These are phyloP conservation scores for Magnusiomyces suaveolens DNA, from an alignment of 1,139 yeast species.

Conservation along the genomic window DNA sequence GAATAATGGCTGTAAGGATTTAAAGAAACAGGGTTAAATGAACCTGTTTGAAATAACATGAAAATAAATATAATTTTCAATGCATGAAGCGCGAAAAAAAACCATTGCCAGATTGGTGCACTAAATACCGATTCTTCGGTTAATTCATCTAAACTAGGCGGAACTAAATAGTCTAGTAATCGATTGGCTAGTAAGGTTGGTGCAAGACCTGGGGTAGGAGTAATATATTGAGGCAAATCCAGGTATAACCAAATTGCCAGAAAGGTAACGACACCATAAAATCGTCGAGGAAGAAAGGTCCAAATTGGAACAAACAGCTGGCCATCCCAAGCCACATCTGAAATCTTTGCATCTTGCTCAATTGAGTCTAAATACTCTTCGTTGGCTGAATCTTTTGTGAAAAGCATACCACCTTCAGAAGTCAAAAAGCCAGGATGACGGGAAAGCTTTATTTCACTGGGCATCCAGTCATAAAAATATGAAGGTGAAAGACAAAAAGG, in stretches of 20 bases:
- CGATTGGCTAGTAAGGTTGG: conserved; percentile 54
- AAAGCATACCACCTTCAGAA: conserved; percentile 69
- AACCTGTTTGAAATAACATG: conserved; percentile 53
- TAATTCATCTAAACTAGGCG: conserved; percentile 5
- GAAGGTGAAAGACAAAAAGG: conserved; percentile 77
- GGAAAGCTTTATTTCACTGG: conserved; percentile 60
- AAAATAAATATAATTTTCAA: conserved; percentile 52
- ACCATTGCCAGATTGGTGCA: conserved; percentile 50
- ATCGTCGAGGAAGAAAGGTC: conserved; percentile 47
- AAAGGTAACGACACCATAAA: conserved; percentile 38
- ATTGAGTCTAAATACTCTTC: conserved; percentile 39
- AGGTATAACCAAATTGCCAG: conserved; percentile 78
- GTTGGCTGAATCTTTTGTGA: conserved; percentile 48
- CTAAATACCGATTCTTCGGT: conserved; percentile 18
- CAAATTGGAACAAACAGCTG: conserved; percentile 79
- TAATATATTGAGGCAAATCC: conserved; percentile 77
- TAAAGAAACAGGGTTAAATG: conserved; percentile 61
- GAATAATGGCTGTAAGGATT: conserved; percentile 34
- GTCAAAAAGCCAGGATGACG: conserved; percentile 77
- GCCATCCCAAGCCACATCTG: conserved; percentile 74
- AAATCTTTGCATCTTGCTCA: conserved; percentile 31
- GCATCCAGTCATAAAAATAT: conserved; percentile 55
- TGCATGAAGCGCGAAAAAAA: conserved; percentile 63
- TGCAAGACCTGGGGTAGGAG: conserved; percentile 89
- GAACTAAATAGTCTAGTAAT: conserved; percentile 27